Conservation (phyloP, 768 basidiomycete genomes). For the Antrodiella citrinella region DNA sequence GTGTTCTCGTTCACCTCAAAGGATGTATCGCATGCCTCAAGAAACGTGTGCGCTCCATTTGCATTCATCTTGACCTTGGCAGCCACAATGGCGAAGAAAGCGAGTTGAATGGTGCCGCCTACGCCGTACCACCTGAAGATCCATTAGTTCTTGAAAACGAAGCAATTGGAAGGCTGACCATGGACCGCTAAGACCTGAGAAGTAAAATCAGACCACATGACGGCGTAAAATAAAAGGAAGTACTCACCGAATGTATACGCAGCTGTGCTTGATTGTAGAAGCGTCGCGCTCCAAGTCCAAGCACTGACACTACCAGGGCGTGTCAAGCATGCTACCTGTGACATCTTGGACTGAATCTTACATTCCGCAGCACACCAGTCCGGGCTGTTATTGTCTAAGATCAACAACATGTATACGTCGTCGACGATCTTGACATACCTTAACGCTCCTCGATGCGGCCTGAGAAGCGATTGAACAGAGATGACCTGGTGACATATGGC, state of each 20-base stretch:
- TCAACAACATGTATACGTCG: neutral
- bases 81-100: conserved; percentile 44
- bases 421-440: conserved; percentile 24
- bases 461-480: conserved; percentile 7
- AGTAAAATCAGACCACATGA: neutral
- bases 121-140: conserved; percentile 40
- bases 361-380: conserved; percentile 44
- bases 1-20: neutral
- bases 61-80: conserved; percentile 55
- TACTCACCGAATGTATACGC: conserved; percentile 38
- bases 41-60: conserved; percentile 48
- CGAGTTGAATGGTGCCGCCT: conserved; percentile 45
- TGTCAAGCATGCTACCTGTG: too few relatives aligned
- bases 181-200: conserved; percentile 37
- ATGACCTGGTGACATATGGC: conserved; percentile 1
- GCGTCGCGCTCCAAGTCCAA: conserved; percentile 51
- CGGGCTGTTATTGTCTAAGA: conserved; percentile 27
- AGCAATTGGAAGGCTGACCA: conserved; percentile 26
- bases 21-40: conserved; percentile 28
- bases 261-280: conserved; percentile 45
- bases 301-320: conserved; percentile 43
- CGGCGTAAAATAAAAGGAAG: neutral
- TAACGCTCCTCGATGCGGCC: conserved; percentile 40
- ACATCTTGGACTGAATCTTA: too few relatives aligned
- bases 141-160: neutral